Evolutionary conservation across 495 filamentous ascomycete species (phyloP).

Genomic region (Xylaria scruposa): DNA sequence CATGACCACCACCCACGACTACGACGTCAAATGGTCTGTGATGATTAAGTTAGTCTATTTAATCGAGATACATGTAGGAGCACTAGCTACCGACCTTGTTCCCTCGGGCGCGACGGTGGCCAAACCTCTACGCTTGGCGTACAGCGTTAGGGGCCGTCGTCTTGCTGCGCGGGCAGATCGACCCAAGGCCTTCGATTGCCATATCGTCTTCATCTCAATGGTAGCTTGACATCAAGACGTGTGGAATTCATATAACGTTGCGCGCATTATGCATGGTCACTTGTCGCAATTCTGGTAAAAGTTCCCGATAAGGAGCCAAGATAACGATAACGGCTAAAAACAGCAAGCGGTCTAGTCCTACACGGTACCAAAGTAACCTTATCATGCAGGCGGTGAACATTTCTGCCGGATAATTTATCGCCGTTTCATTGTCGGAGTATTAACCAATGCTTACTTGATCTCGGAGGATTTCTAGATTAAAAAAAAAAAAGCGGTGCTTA

Average conservation of each 20-base stretch:
- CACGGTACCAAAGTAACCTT: not conserved
- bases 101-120: slow-evolving; percentile 46
- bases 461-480: too few relatives aligned
- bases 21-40: slow-evolving; percentile 85
- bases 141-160: slow-evolving; percentile 24
- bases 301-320: slow-evolving; percentile 11
- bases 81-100: slow-evolving; percentile 40
- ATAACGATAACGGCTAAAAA: not conserved
- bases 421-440: not conserved
- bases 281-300: slow-evolving; percentile 30
- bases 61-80: not conserved
- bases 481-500: not conserved
- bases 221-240: not conserved
- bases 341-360: slow-evolving; percentile 10
- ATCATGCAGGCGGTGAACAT: slow-evolving; percentile 21
- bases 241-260: not conserved
- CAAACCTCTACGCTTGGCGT: slow-evolving; percentile 38
- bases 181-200: slow-evolving; percentile 43
- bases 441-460: not conserved
- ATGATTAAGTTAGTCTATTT: not conserved
- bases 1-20: slow-evolving; percentile 95
- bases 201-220: slow-evolving; percentile 43
- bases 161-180: slow-evolving; percentile 32
- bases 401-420: slow-evolving; percentile 33
- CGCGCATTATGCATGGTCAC: not conserved